Evolutionary conservation across 169 alveolate species (phyloP).

Genomic region (Perkinsus chesapeaki): DNA sequence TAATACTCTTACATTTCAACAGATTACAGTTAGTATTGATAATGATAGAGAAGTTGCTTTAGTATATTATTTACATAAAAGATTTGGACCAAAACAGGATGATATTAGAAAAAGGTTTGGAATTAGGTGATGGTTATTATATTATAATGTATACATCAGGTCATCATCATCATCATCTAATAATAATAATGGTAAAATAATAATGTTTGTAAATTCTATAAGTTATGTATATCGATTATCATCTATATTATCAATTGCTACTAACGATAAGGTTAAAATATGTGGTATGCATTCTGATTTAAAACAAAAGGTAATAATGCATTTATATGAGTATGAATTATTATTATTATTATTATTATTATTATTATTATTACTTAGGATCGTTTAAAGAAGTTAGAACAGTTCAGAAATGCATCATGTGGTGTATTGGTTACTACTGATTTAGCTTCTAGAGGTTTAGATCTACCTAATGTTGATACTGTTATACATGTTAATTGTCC

Average conservation of each 20-base stretch:
- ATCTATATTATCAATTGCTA: not conserved
- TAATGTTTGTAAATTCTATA: not conserved
- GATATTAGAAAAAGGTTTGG: too few species aligned
- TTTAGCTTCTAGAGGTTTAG: conserved; percentile 83
- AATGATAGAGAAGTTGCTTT: not conserved
- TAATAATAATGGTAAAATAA: not conserved
- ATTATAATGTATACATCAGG: too few species aligned
- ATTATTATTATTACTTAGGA: not conserved
- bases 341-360: not conserved
- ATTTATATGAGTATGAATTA: too few species aligned
- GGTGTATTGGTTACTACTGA: conserved; percentile 71
- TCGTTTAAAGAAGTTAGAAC: not conserved
- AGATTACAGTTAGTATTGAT: not conserved
- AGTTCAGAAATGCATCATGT: not conserved
- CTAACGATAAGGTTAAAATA: not conserved
- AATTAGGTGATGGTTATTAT: too few species aligned
- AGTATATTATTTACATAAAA: not conserved
- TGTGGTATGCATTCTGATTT: not conserved
- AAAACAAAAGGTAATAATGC: not conserved
- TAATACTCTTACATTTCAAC: not conserved
- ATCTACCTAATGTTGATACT: conserved; percentile 75
- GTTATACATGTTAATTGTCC: conserved; percentile 82
- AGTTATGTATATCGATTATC: not conserved
- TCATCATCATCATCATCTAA: not conserved
- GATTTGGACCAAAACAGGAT: not conserved